Conservation (phyloP, 2,329 filamentous ascomycete genomes). For the Colletotrichum higginsianum region DNA sequence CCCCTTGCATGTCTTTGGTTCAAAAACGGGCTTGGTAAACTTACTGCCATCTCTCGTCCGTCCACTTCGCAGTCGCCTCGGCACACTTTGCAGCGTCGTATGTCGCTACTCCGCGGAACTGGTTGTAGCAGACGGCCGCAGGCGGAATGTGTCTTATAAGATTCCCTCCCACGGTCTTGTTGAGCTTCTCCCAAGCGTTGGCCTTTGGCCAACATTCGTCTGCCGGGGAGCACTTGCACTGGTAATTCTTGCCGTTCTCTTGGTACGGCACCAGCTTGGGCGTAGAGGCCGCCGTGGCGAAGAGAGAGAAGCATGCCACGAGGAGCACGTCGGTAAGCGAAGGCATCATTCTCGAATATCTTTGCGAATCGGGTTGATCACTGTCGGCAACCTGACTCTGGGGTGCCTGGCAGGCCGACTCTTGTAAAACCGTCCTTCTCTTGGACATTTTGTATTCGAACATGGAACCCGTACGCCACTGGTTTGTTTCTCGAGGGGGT, state of each 20-base stretch:
- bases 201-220: constrained; percentile 65
- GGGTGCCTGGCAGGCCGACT: not conserved
- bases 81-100: constrained; percentile 55
- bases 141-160: constrained; percentile 65
- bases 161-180: constrained; percentile 62
- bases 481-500: not conserved
- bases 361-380: not conserved
- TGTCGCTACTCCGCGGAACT: constrained; percentile 47
- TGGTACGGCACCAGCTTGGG: constrained; percentile 19
- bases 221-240: constrained; percentile 63
- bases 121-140: constrained; percentile 60
- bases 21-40: constrained; percentile 35
- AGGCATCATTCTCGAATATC: constrained; percentile 15
- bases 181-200: constrained; percentile 60
- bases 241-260: constrained; percentile 31
- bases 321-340: constrained; percentile 18
- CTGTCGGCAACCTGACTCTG: not conserved
- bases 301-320: constrained; percentile 6
- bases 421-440: constrained; percentile 14
- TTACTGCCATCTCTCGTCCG: constrained; percentile 56
- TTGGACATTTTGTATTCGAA: constrained; percentile 30
- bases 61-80: constrained; percentile 50
- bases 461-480: not conserved
- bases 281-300: constrained; percentile 3
- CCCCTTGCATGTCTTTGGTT: no score